Conservation (phyloP, 768 basidiomycete species). For the Clavaria fumosa region DNA sequence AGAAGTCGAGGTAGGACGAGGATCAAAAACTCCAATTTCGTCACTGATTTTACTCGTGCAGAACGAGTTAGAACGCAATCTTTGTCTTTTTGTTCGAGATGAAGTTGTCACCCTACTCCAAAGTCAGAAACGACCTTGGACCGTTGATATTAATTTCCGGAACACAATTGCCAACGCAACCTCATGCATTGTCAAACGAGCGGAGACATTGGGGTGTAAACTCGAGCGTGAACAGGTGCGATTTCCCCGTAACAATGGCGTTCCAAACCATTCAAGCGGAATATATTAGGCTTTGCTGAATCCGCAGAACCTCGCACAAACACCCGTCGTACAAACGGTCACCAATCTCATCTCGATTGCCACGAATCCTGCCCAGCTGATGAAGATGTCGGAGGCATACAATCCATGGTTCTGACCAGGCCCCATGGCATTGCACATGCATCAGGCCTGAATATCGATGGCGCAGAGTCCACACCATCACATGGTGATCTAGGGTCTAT, state of each 20-base stretch:
- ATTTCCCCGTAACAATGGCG: neutral
- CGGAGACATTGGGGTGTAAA: conserved; percentile 77
- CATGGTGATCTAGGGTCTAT: too few relatives aligned
- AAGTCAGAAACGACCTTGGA: conserved; percentile 40
- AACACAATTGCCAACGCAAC: conserved; percentile 36
- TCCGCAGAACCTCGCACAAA: conserved; percentile 22
- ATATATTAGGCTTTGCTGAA: conserved; percentile 20
- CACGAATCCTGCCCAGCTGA: conserved; percentile 72
- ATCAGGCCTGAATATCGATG: too few relatives aligned
- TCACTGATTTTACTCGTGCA: conserved; percentile 15
- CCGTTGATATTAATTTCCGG: conserved; percentile 43
- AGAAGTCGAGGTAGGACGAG: conserved; percentile 63
- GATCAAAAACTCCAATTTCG: conserved; percentile 4
- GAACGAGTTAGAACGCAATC: conserved; percentile 87
- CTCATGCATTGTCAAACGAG: conserved; percentile 63
- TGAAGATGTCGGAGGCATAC: conserved; percentile 74
- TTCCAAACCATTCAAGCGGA: too few relatives aligned
- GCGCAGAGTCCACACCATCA: too few relatives aligned
- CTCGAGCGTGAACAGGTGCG: conserved; percentile 68
- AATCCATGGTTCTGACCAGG: conserved; percentile 89
- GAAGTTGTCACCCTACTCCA: conserved; percentile 72
- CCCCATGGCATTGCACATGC: too few relatives aligned
- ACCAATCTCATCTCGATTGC: conserved; percentile 73
- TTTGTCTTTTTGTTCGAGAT: conserved; percentile 84
- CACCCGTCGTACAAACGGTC: conserved; percentile 66